These are phyloP conservation scores for Teratosphaeria viscida DNA, from an alignment of 2,329 filamentous ascomycete genomes.

Conservation along the genomic window DNA sequence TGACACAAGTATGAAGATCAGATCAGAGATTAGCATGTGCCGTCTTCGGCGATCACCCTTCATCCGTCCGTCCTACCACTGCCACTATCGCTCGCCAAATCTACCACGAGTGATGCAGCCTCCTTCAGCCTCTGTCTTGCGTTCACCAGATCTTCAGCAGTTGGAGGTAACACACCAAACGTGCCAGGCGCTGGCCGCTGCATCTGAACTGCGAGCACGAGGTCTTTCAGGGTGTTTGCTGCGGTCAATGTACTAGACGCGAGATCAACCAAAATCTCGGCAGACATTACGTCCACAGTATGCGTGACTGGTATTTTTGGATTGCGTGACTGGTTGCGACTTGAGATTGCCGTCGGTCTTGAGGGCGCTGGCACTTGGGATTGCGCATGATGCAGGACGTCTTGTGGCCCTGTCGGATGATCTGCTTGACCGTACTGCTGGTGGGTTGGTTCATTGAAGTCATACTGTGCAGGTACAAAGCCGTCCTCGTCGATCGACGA, in stretches of 20 bases:
- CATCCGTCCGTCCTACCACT: background rate
- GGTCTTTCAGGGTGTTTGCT: conserved; percentile 14
- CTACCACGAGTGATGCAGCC: conserved; percentile 16
- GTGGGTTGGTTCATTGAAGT: background rate
- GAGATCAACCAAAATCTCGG: conserved; percentile 17
- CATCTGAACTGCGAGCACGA: conserved; percentile 14
- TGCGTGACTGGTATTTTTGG: background rate
- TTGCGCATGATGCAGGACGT: background rate
- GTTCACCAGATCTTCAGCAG: conserved; percentile 11
- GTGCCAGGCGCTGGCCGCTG: conserved; percentile 7
- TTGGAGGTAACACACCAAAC: conserved; percentile 8
- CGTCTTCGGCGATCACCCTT: background rate
- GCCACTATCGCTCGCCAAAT: conserved; percentile 4
- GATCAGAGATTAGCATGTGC: background rate
- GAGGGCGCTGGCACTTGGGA: background rate
- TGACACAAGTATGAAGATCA: background rate
- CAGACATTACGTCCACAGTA: conserved; percentile 15
- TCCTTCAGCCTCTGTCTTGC: conserved; percentile 16
- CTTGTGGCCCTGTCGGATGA: background rate
- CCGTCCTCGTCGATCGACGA: background rate
- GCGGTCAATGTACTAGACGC: conserved; percentile 15
- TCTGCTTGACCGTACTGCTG: background rate
- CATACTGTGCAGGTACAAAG: background rate
- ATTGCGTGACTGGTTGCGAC: background rate
- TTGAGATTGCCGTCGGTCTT: background rate